Base-by-base conservation (phyloP, 192 early-diverging fungal genomes). In the Umbelopsis isabellina region DNA sequence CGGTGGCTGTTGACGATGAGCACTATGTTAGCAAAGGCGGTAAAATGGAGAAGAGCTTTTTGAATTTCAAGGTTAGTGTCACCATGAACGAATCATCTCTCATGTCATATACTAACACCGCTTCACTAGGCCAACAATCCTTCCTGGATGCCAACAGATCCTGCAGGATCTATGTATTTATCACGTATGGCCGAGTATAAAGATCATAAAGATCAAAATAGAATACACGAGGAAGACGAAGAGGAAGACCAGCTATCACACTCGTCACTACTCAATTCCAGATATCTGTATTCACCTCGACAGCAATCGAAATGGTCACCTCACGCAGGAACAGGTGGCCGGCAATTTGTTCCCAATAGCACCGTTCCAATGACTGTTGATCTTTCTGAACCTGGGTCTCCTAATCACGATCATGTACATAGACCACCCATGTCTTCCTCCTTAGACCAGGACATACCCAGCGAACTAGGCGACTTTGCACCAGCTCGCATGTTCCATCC, bases 31-130 rank as follows among this genome's bases (percentile, higher is more conserved):
- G 91, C 1, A 92, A 95, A 66, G 86, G 94, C 58, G 97, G 95
- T 35, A 99, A 99, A 79, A 98, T 99, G 98, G 97, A 98, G 80
- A 93, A 95, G 74, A 95, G 93, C 4, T 96, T 99, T 72, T 68
- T 99, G 71, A 94, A 93, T 64, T 99, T 99, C 78, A 97, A 97
- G 82, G 92, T 91, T 73, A 55, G 52, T 46, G 20, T 55, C 16
- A 33, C 7, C 13, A 18, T 61, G 15, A 13, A 6, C 25, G 35
- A 61, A 61, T 25, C 30, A 64, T 20, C 27, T 7, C 30, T 1
- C 37, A 46, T 46, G 23, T 67, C 22, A 21, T 46, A 23, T 61
- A 49, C 21, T n/a, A 51, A 53, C 23, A 10, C 7, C 5, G 3
- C 20, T 61, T 66, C 16, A 67, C 66, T 72, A 90, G 89, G 86